Evolutionary conservation across 345 rosid species (phyloP).

Genomic region (Gynandropsis gynandra): DNA sequence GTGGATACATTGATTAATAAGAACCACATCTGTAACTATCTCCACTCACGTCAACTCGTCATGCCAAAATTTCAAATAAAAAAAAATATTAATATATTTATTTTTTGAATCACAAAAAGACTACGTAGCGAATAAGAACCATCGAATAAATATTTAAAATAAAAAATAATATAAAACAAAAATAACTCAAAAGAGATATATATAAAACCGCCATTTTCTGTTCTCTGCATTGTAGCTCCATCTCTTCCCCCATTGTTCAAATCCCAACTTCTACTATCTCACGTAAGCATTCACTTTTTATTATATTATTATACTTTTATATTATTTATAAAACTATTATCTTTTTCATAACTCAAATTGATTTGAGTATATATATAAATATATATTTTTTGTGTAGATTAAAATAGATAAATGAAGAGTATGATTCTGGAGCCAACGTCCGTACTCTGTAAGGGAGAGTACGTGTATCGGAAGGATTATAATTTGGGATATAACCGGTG

Average conservation of each 20-base stretch:
- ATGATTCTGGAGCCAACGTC: conserved; percentile 28
- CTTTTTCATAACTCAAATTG: no score
- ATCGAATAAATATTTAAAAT: conserved; percentile 15
- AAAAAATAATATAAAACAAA: background rate
- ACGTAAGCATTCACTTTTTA: conserved; percentile 6
- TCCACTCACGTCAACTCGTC: no score
- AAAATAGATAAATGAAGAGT: conserved; percentile 22
- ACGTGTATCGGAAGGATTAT: conserved; percentile 20
- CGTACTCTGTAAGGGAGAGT: conserved; percentile 25
- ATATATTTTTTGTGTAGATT: conserved; percentile 16
- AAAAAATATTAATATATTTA: no score
- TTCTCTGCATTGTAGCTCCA: conserved; percentile 12
- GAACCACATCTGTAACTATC: no score
- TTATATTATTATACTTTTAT: no score
- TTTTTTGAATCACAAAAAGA: conserved; percentile 30
- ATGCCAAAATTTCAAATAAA: no score
- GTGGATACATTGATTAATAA: no score
- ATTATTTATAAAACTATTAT: no score
- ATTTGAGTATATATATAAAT: background rate
- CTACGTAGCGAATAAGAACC: conserved; percentile 18
- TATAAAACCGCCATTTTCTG: conserved; percentile 19
- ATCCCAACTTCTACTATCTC: conserved; percentile 17
- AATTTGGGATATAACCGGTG: conserved; percentile 8
- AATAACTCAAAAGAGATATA: background rate
- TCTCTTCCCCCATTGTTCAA: conserved; percentile 5